phyloP scores from a whole-genome alignment of 2,329 filamentous ascomycete genomes.

The Domatiomyces globalis region DNA sequence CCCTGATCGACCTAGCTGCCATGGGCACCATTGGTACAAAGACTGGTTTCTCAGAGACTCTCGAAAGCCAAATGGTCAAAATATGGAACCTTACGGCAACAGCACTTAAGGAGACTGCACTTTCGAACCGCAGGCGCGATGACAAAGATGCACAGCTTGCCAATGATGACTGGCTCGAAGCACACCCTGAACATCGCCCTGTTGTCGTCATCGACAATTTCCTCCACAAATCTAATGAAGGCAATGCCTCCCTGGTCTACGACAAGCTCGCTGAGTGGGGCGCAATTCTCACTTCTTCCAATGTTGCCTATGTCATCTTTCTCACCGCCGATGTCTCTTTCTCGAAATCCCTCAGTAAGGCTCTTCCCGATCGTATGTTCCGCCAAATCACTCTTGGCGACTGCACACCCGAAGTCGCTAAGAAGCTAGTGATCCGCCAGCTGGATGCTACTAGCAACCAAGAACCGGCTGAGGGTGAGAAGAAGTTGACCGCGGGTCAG shows the following conservation, averaged over 20 bases:
- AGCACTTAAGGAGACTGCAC: slow-evolving; percentile 63
- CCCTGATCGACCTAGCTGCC: slow-evolving; percentile 78
- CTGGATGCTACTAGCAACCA: slow-evolving; percentile 39
- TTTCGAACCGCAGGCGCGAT: slow-evolving; percentile 54
- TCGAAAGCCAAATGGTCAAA: slow-evolving; percentile 78
- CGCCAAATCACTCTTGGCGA: slow-evolving; percentile 74
- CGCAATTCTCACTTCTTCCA: slow-evolving; percentile 67
- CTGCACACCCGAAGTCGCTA: slow-evolving; percentile 70
- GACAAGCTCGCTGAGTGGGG: slow-evolving; percentile 84
- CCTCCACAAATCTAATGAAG: slow-evolving; percentile 60
- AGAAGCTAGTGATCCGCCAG: slow-evolving; percentile 76
- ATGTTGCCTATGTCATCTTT: slow-evolving; percentile 88
- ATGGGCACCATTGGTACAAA: slow-evolving; percentile 91
- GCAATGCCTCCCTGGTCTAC: slow-evolving; percentile 46
- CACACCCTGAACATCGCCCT: slow-evolving; percentile 68
- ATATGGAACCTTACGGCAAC: slow-evolving; percentile 72
- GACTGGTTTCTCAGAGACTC: slow-evolving; percentile 81
- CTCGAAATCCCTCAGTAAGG: slow-evolving; percentile 72
- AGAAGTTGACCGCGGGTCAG: slow-evolving; percentile 34
- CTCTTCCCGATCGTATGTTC: slow-evolving; percentile 82
- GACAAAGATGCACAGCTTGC: slow-evolving; percentile 59
- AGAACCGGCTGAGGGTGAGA: slow-evolving; percentile 24
- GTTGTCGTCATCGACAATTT: slow-evolving; percentile 90
- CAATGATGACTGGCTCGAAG: slow-evolving; percentile 79
- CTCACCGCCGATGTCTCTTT: slow-evolving; percentile 80